Evolutionary conservation across 495 filamentous ascomycete species (phyloP).

Genomic region (Polyplosphaeria fusca): DNA sequence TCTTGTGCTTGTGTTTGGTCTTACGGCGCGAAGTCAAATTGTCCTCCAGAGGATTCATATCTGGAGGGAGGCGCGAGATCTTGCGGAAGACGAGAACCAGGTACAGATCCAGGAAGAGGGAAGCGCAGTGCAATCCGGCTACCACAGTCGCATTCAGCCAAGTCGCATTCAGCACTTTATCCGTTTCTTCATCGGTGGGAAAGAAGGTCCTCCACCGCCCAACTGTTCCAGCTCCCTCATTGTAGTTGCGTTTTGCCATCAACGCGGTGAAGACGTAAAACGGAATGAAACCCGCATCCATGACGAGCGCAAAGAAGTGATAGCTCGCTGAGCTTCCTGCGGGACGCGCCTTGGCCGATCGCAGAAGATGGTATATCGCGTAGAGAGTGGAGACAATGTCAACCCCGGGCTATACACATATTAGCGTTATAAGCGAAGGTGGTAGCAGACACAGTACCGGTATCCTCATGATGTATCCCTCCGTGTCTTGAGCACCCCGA

Average conservation of each 20-base stretch:
- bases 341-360: constrained; percentile 63
- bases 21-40: constrained; percentile 71
- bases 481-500: constrained; percentile 55
- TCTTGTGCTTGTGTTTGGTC: constrained; percentile 63
- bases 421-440: too few relatives aligned
- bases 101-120: constrained; percentile 65
- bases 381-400: constrained; percentile 70
- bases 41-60: constrained; percentile 88
- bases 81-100: constrained; percentile 73
- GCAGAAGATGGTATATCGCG: constrained; percentile 70
- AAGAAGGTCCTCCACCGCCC: constrained; percentile 66
- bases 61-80: constrained; percentile 75
- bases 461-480: constrained; percentile 73
- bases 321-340: constrained; percentile 79
- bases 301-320: constrained; percentile 70
- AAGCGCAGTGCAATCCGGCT: constrained; percentile 65
- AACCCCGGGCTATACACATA: constrained; percentile 58
- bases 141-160: constrained; percentile 62
- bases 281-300: constrained; percentile 69
- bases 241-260: constrained; percentile 51
- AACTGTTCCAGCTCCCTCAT: constrained; percentile 42
- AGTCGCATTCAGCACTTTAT: constrained; percentile 57
- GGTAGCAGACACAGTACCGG: constrained; percentile 71
- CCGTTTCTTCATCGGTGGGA: constrained; percentile 44
- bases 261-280: constrained; percentile 73